Evolutionary conservation across 768 basidiomycete species (phyloP).

Genomic region (Phanerochaete carnosa): DNA sequence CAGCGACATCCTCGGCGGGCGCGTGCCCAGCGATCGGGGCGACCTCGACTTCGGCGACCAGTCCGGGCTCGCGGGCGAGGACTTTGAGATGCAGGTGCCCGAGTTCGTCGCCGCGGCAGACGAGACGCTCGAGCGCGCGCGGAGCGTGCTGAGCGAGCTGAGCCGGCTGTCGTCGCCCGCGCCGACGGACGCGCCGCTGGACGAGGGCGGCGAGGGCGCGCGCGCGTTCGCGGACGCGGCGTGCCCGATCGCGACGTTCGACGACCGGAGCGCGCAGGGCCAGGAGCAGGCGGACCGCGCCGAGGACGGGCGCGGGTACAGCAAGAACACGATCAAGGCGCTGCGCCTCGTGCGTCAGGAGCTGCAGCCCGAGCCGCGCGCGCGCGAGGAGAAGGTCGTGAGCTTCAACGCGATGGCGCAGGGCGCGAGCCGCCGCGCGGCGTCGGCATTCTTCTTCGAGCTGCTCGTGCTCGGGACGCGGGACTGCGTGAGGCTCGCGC

Average conservation of each 20-base stretch:
- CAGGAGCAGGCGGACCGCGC: slow-evolving; percentile 46
- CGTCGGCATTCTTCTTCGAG: slow-evolving; percentile 97
- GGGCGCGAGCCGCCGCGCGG: slow-evolving; percentile 87
- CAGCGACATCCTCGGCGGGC: neutral
- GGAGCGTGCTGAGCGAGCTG: slow-evolving; percentile 53
- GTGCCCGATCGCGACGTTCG: slow-evolving; percentile 83
- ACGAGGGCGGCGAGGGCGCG: slow-evolving; percentile 61
- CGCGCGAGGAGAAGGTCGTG: slow-evolving; percentile 53
- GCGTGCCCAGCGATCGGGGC: slow-evolving; percentile 42
- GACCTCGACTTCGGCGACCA: slow-evolving; percentile 55
- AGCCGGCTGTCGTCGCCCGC: slow-evolving; percentile 67
- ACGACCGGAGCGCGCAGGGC: slow-evolving; percentile 48
- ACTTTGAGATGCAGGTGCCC: slow-evolving; percentile 70
- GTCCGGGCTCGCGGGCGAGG: slow-evolving; percentile 51
- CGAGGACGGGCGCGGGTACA: slow-evolving; percentile 71
- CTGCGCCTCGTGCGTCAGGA: slow-evolving; percentile 71
- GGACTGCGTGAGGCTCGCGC: slow-evolving; percentile 82
- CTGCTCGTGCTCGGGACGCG: slow-evolving; percentile 90
- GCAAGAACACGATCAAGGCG: slow-evolving; percentile 87
- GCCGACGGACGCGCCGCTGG: slow-evolving; percentile 44
- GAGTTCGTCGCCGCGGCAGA: slow-evolving; percentile 37
- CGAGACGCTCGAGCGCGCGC: slow-evolving; percentile 30
- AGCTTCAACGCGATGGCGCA: slow-evolving; percentile 79
- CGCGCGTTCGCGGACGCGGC: slow-evolving; percentile 64
- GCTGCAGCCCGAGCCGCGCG: slow-evolving; percentile 48